These are phyloP conservation scores for Ganoderma resinaceum DNA, from an alignment of 1,284 basidiomycete genomes.

Conservation along the genomic window DNA sequence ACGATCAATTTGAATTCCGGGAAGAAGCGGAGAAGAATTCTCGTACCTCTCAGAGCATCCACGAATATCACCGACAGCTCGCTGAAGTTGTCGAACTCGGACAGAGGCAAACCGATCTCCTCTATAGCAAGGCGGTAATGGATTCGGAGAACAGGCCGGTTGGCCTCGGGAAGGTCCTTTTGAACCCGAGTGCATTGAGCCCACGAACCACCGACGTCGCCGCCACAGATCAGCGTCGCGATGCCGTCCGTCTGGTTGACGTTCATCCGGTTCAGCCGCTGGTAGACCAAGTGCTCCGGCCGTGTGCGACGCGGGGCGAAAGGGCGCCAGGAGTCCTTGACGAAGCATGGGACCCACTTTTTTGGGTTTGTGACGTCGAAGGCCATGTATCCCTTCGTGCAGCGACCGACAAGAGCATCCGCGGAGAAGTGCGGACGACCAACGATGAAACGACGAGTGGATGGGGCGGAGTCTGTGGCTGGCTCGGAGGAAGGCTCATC, in stretches of 20 bases:
- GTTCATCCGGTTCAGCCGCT: not conserved
- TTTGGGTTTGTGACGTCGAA: conserved; percentile 2
- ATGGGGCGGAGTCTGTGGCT: not conserved
- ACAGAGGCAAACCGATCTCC: conserved; percentile 9
- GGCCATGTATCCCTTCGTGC: conserved; percentile 18
- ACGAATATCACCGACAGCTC: not conserved
- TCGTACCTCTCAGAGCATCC: conserved; percentile 5
- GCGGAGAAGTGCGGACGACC: conserved; percentile 12
- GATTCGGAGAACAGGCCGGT: not conserved
- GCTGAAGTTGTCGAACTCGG: not conserved
- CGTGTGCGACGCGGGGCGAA: conserved; percentile 6
- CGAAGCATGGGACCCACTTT: not conserved
- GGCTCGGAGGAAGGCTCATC: not conserved
- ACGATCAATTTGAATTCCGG: not conserved
- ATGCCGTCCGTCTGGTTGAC: not conserved
- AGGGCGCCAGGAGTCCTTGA: conserved; percentile 24
- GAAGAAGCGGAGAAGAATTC: not conserved
- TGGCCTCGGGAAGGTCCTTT: not conserved
- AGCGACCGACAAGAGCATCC: conserved; percentile 11
- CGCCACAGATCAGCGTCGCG: conserved; percentile 16
- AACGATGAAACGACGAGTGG: conserved; percentile 4
- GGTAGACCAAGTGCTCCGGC: conserved; percentile 16
- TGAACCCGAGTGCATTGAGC: conserved; percentile 12
- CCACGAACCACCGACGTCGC: conserved; percentile 16
- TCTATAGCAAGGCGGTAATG: conserved; percentile 9